Evolutionary conservation across 768 basidiomycete species (phyloP).

Genomic region (Pholiota molesta): DNA sequence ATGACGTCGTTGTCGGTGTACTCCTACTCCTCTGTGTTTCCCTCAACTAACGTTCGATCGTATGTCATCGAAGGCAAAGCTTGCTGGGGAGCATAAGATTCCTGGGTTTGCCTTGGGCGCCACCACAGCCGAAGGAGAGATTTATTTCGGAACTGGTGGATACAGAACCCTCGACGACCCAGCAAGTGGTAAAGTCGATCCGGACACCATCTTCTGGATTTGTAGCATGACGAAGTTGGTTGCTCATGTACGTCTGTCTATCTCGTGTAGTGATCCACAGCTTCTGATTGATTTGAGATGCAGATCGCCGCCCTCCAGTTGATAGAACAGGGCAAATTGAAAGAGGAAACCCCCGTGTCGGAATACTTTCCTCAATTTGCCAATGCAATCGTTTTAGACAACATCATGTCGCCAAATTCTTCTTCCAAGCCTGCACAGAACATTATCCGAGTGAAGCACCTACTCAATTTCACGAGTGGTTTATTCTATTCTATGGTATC

Average conservation of each 20-base stretch:
- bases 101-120: constrained; percentile 33
- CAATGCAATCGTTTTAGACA: constrained; percentile 21
- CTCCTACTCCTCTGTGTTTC: neutral
- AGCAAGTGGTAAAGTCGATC: constrained; percentile 24
- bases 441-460: constrained; percentile 26
- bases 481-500: constrained; percentile 25
- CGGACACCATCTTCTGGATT: constrained; percentile 37
- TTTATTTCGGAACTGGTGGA: constrained; percentile 30
- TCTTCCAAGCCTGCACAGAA: constrained; percentile 24
- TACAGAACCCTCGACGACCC: constrained; percentile 26
- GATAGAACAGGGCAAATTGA: constrained; percentile 32
- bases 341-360: constrained; percentile 25
- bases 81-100: constrained; percentile 17
- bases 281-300: neutral
- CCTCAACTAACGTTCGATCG: neutral
- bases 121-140: constrained; percentile 29
- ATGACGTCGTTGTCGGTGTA: constrained; percentile 8
- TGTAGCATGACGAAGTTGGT: constrained; percentile 41
- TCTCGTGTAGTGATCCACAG: neutral
- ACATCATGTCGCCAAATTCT: constrained; percentile 11
- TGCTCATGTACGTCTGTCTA: constrained; percentile 28
- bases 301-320: constrained; percentile 35
- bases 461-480: constrained; percentile 35
- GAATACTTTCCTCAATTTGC: constrained; percentile 31
- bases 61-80: constrained; percentile 8